Evolutionary conservation across 208 protist genomes (phyloP), one percentile per base, ranked within the genome.

Genomic region (Acanthamoeba royreba): DNA sequence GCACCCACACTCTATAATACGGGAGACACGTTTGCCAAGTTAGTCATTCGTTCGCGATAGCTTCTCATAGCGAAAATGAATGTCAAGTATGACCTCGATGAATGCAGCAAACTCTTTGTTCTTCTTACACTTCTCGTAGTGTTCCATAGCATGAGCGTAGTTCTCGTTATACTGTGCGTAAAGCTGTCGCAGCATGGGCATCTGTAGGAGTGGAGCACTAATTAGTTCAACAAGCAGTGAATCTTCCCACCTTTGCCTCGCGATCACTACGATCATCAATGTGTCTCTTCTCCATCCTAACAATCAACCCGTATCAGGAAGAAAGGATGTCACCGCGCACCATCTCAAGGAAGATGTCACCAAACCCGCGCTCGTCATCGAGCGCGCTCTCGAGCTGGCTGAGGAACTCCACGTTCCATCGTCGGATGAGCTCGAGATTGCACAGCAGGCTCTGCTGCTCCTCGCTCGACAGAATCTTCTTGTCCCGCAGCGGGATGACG

Each of bases 161-260:
- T 89, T 89, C 81, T 89, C 81, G 38, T 89, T 89, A 40, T 89
- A 89, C 49, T 89, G 81, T 15, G 81, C 81, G 38, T 89, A 89
- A 4, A 89, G 53, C 49, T 89, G 81, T 15, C 81, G 46, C 46
- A 89, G 33, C 81, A 89, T 89, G 17, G 81, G 81, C 49, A 89
- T 43, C 81, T 89, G n/a, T n/a, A n/a, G n/a, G n/a, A n/a, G n/a
- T n/a, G n/a, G n/a, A n/a, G n/a, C n/a, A n/a, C n/a, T n/a, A n/a
- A n/a, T n/a, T n/a, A n/a, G n/a, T n/a, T n/a, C n/a, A n/a, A n/a
- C n/a, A n/a, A n/a, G n/a, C n/a, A n/a, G n/a, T n/a, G n/a, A n/a
- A n/a, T n/a, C n/a, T n/a, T n/a, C n/a, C n/a, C n/a, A n/a, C n/a
- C n/a, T n/a, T n/a, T n/a, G n/a, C n/a, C n/a, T n/a, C n/a, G n/a